Percentiles rank a stretch among this genome's conserved stretches.
Evolutionary conservation across 768 basidiomycete species (phyloP).

Genomic region (Russula dissimulans): DNA sequence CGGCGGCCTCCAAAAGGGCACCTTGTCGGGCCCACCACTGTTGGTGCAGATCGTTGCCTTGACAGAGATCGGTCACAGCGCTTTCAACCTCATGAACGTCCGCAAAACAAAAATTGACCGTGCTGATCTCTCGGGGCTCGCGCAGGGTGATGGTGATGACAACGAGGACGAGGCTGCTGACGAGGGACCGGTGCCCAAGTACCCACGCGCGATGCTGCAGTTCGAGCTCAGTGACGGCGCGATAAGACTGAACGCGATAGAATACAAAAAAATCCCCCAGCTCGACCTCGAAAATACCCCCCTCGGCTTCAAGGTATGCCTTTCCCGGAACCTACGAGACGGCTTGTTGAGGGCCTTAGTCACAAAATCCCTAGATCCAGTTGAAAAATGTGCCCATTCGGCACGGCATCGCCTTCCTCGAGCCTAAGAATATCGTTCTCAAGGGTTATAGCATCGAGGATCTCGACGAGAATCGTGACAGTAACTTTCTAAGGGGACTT

Average conservation of each 20-base stretch:
- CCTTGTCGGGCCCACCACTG: constrained; percentile 38
- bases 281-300: constrained; percentile 67
- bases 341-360: background rate
- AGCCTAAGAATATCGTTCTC: constrained; percentile 53
- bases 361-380: constrained; percentile 40
- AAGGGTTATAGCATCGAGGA: constrained; percentile 58
- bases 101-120: constrained; percentile 54
- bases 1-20: constrained; percentile 29
- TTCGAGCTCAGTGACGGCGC: constrained; percentile 76
- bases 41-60: constrained; percentile 70
- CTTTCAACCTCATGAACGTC: constrained; percentile 66
- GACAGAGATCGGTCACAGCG: constrained; percentile 81
- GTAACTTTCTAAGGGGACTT: constrained; percentile 53
- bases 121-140: constrained; percentile 38
- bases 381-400: constrained; percentile 61
- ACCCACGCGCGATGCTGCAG: constrained; percentile 70
- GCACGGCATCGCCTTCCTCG: constrained; percentile 67
- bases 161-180: constrained; percentile 47
- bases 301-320: constrained; percentile 70
- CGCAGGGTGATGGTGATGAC: constrained; percentile 31
- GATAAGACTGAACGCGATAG: constrained; percentile 60
- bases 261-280: constrained; percentile 58
- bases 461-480: constrained; percentile 47
- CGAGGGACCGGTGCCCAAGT: constrained; percentile 72
- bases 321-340: background rate